Conservation (phyloP, 2,329 filamentous ascomycete species). For the Alternaria sp. region DNA sequence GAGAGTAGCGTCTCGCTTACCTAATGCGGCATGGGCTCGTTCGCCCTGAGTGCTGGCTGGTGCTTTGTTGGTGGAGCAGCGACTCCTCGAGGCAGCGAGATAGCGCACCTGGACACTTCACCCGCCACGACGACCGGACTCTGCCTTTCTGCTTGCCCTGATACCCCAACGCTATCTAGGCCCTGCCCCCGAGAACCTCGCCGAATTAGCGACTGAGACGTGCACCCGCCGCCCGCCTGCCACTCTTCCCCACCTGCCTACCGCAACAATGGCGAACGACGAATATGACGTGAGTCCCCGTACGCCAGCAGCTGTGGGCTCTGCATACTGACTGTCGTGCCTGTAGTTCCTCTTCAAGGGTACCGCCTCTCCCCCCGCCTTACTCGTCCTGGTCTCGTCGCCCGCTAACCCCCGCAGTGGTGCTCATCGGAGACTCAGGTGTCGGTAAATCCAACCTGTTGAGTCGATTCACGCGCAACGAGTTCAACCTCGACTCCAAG, state of each 20-base stretch:
- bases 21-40: slow-evolving; percentile 8
- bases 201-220: neutral
- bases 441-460: slow-evolving; percentile 99
- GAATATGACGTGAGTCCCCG: slow-evolving; percentile 90
- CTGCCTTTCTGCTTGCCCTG: neutral
- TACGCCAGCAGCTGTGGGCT: slow-evolving; percentile 25
- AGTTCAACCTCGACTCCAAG: slow-evolving; percentile 99
- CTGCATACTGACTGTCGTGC: slow-evolving; percentile 27
- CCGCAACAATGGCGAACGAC: slow-evolving; percentile 88
- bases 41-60: slow-evolving; percentile 11
- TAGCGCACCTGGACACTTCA: slow-evolving; percentile 14
- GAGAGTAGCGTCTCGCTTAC: slow-evolving; percentile 13
- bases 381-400: slow-evolving; percentile 18
- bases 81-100: slow-evolving; percentile 18
- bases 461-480: slow-evolving; percentile 98
- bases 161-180: neutral
- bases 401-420: slow-evolving; percentile 66
- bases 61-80: slow-evolving; percentile 13
- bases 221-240: slow-evolving; percentile 7
- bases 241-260: slow-evolving; percentile 40
- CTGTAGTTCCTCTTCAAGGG: slow-evolving; percentile 98
- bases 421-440: slow-evolving; percentile 98
- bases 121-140: slow-evolving; percentile 2
- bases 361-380: slow-evolving; percentile 50
- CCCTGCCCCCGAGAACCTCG: neutral